phyloP scores from a whole-genome alignment of 352 stramenopile genomes.

The Globisporangium echinulatum region DNA sequence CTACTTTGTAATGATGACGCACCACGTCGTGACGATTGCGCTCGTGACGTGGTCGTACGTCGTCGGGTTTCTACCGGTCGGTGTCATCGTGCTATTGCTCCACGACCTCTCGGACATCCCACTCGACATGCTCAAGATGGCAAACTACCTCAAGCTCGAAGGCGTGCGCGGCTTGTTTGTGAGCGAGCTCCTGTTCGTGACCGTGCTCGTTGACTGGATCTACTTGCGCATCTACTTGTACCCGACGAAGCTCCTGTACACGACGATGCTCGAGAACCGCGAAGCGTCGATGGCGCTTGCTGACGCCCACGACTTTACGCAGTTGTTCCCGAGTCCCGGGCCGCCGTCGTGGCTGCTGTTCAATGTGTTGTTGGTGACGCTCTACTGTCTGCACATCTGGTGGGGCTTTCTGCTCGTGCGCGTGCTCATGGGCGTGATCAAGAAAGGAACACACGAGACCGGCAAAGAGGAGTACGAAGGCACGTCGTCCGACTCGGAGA shows the following conservation, averaged over 20 bases:
- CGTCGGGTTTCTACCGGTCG: slow-evolving; percentile 75
- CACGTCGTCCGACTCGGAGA: slow-evolving; percentile 73
- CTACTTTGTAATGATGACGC: slow-evolving; percentile 88
- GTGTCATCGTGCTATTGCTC: slow-evolving; percentile 77
- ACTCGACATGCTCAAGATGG: slow-evolving; percentile 87
- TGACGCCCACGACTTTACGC: slow-evolving; percentile 62
- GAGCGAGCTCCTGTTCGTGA: slow-evolving; percentile 70
- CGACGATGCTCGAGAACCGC: slow-evolving; percentile 63
- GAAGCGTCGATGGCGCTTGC: slow-evolving; percentile 69
- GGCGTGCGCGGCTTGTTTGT: slow-evolving; percentile 58
- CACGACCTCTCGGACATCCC: slow-evolving; percentile 87
- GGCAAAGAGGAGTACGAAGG: slow-evolving; percentile 86
- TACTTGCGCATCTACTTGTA: slow-evolving; percentile 87
- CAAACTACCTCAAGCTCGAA: slow-evolving; percentile 87
- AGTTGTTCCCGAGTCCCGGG: slow-evolving; percentile 58
- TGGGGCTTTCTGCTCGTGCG: slow-evolving; percentile 74
- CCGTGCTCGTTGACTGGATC: slow-evolving; percentile 59
- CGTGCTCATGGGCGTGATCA: slow-evolving; percentile 59
- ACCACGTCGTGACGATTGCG: slow-evolving; percentile 84
- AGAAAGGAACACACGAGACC: slow-evolving; percentile 65
- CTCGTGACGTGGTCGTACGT: slow-evolving; percentile 82
- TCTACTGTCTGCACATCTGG: slow-evolving; percentile 83
- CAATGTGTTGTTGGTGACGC: slow-evolving; percentile 64
- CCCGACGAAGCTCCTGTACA: slow-evolving; percentile 75
- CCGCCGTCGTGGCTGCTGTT: slow-evolving; percentile 79